Conservation (phyloP, 805 yeast genomes). For the Schwanniomyces yamadae region DNA sequence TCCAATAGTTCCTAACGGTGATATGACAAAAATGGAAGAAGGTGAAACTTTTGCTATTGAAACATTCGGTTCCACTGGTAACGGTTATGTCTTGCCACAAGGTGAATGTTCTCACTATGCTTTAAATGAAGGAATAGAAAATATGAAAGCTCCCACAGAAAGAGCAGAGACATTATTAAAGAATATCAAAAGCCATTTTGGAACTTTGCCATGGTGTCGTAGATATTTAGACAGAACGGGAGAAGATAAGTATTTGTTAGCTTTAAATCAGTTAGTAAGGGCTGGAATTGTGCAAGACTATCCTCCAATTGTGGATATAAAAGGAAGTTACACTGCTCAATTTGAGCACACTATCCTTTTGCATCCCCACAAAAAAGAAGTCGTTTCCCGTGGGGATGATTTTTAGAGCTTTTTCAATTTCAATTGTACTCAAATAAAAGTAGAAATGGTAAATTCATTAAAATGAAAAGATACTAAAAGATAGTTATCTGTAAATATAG, state of each 20-base stretch:
- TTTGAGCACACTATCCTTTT: slow-evolving; percentile 90
- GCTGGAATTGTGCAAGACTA: slow-evolving; percentile 89
- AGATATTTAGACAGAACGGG: slow-evolving; percentile 90
- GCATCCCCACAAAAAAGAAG: slow-evolving; percentile 91
- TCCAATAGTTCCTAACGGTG: slow-evolving; percentile 93
- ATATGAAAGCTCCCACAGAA: slow-evolving; percentile 48
- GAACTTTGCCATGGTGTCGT: slow-evolving; percentile 95
- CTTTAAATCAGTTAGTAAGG: slow-evolving; percentile 79
- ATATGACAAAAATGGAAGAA: slow-evolving; percentile 97
- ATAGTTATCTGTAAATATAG: no score
- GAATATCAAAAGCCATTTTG: slow-evolving; percentile 77
- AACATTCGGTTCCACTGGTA: slow-evolving; percentile 96
- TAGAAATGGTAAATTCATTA: no score
- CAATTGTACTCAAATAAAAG: no score
- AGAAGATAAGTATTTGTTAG: slow-evolving; percentile 86
- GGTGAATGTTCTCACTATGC: slow-evolving; percentile 98
- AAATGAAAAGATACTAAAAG: no score
- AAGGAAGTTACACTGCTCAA: slow-evolving; percentile 93
- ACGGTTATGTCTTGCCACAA: slow-evolving; percentile 78
- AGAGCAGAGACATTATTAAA: slow-evolving; percentile 68
- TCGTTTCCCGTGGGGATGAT: slow-evolving; percentile 93
- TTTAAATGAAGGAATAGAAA: slow-evolving; percentile 47
- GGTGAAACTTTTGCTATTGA: slow-evolving; percentile 98
- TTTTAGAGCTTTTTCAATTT: slow-evolving; percentile 47
- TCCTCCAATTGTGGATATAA: slow-evolving; percentile 84